Conservation (phyloP, 257 asterid genomes). For the Solanum rostratum region DNA sequence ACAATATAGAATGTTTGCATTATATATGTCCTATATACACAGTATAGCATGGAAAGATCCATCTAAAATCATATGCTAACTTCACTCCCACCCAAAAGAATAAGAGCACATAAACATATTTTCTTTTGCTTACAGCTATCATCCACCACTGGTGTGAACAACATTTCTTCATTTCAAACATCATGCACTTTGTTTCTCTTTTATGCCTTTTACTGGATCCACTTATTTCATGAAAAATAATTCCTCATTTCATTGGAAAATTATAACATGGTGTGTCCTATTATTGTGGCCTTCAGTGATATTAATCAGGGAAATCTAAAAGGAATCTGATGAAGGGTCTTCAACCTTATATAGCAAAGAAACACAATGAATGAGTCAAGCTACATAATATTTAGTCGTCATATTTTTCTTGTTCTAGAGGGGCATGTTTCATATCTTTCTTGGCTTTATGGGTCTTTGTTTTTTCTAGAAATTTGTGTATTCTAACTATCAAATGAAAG, state of each 20-base stretch:
- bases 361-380: background rate
- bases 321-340: background rate
- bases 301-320: background rate
- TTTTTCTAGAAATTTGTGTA: constrained; percentile 60
- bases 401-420: constrained; percentile 31
- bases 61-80: background rate
- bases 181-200: background rate
- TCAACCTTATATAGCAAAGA: background rate
- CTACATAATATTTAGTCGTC: background rate
- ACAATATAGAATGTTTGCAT: too few relatives aligned
- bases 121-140: background rate
- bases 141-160: background rate
- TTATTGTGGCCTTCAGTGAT: background rate
- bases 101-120: background rate
- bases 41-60: background rate
- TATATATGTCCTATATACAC: too few relatives aligned
- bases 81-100: background rate
- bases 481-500: too few relatives aligned
- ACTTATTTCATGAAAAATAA: background rate
- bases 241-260: background rate
- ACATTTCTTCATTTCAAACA: background rate
- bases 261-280: background rate
- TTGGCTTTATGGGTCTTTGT: constrained; percentile 43
- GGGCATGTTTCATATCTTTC: constrained; percentile 15
- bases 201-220: background rate